Evolutionary conservation across 2,329 filamentous ascomycete genomes (phyloP), one percentile per base, ranked within the genome.

Genomic region (Diatrype stigma): DNA sequence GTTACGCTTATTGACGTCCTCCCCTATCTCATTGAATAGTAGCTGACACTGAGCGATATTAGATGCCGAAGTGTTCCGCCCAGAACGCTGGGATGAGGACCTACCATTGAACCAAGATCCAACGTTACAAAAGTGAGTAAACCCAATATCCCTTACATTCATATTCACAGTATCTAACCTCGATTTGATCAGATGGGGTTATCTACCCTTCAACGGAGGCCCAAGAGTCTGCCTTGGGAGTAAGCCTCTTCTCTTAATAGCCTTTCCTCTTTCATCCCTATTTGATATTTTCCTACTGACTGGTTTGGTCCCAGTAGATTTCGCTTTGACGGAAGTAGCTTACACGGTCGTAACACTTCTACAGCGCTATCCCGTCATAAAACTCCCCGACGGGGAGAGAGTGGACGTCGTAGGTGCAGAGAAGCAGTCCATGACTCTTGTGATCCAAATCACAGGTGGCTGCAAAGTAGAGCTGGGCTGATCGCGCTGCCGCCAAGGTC

Each of bases 21-120:
- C n/a, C n/a, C n/a, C n/a, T n/a, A n/a, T n/a, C n/a, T n/a, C n/a
- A n/a, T n/a, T 30, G 10, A 30, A 10, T 30, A 30, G 26, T 16
- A 5, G 19, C 38, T 42, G 14, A 42, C 19, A 3, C 14, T 22
- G 8, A 22, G 21, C 10, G 16, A 21, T 17, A 8, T 2, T 8
- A 42, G 38, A 78, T 46, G 69, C 71, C 1, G 63, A 70, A 4
- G 54, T 66, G 6, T 78, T 76, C 59, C 69, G 72, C 2, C 74
- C 75, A 0, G 74, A 77, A 58, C 61, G 75, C 26, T 78, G 75
- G 74, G 57, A 59, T 11, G 58, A 60, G 35, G 56, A 58, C 34
- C 42, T 57, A 2, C 58, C 56, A 3, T 44, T 56, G 32, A 58
- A 53, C 37, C 53, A 48, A 21, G 55, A 63, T 28, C 50, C 42